Base-by-base conservation (phyloP, 2,329 filamentous ascomycete species). In the Aspergillus chevalieri region DNA sequence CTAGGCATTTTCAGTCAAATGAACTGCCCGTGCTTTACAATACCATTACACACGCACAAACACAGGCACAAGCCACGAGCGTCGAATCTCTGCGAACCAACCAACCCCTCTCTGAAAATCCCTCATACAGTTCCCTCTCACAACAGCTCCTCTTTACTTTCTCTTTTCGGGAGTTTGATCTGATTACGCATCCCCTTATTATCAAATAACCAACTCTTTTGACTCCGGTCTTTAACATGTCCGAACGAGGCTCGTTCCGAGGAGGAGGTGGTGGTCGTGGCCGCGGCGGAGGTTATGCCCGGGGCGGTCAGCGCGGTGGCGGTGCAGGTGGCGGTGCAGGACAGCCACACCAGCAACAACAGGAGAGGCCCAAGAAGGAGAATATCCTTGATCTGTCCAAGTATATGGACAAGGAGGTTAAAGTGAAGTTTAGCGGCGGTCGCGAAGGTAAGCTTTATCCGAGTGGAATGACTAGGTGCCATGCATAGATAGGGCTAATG, bases 321-420 rank as follows among this genome's bases (percentile, higher is more conserved):
- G 75, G 76, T 61, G 73, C 72, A 9, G 70, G 74, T 55, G 72
- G 75, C 53, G 69, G 74, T 60, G 71, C 74, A 22, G 15, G 17
- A 8, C 38, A 41, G 38, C 38, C 38, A 41, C 38, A 41, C n/a
- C 53, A 74, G 69, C 51, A 71, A 64, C 70, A 78, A 52, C 74
- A 79, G 59, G 88, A 94, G 73, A 82, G 85, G 62, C 89, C 90
- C 53, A 96, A 95, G 83, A 97, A 97, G 78, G 93, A 98, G 74
- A 97, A 96, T 70, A 98, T 98, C 63, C 82, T 98, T 47, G 92
- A 98, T 66, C 73, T 98, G 63, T 83, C 79, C 67, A 95, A 95
- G 75, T 98, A 97, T 72, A 90, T 95, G 86, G 90, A 98, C 72
- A 95, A 96, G 81, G 81, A 86, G 66, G 89, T 98, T 59, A 87